Conservation (phyloP, 2,329 filamentous ascomycete genomes). For the Zymoseptoria brevis region DNA sequence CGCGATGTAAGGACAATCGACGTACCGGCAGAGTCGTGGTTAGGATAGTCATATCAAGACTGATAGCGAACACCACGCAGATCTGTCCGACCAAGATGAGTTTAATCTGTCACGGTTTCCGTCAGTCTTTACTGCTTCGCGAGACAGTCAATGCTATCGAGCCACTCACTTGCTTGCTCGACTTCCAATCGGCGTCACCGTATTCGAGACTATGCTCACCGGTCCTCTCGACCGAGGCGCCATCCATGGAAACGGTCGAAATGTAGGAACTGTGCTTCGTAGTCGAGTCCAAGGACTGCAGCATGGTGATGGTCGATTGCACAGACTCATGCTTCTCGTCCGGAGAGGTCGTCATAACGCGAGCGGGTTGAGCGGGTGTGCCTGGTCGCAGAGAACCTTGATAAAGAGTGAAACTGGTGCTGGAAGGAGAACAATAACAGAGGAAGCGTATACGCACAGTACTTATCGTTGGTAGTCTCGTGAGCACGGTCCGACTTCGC, state of each 20-base stretch:
- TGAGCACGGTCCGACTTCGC: background rate
- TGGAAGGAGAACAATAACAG: background rate
- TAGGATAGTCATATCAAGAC: constrained; percentile 43
- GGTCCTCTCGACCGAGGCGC: too few species aligned
- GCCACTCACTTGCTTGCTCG: constrained; percentile 19
- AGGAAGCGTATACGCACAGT: background rate
- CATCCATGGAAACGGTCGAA: background rate
- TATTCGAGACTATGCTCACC: background rate
- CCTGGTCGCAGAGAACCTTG: background rate
- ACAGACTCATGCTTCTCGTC: background rate
- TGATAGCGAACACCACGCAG: constrained; percentile 42
- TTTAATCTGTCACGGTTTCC: constrained; percentile 27
- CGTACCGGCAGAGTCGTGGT: constrained; percentile 39
- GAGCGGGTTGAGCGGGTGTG: background rate
- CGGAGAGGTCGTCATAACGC: background rate
- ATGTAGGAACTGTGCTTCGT: background rate
- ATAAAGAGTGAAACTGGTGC: background rate
- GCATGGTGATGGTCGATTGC: background rate
- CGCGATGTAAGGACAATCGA: background rate
- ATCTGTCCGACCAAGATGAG: constrained; percentile 36
- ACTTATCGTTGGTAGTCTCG: background rate
- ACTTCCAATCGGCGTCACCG: constrained; percentile 27
- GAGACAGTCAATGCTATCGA: too few species aligned
- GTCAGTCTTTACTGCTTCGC: too few species aligned
- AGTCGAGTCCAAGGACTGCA: background rate